These are phyloP conservation scores for button mushroom (Agaricus bisporus) DNA, from an alignment of 768 basidiomycete genomes.

Conservation along the genomic window DNA sequence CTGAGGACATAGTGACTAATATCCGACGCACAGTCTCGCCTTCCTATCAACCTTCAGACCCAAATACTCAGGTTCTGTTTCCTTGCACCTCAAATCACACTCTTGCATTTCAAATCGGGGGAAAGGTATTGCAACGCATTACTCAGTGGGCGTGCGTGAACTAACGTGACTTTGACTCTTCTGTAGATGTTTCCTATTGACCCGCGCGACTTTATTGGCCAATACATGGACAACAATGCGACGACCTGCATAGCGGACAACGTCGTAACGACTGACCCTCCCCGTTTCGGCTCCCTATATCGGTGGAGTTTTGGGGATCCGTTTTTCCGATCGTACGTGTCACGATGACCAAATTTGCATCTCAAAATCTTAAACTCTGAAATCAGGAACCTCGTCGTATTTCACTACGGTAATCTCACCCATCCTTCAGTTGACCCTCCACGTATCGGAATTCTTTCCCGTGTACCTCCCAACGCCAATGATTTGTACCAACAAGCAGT, in stretches of 20 bases:
- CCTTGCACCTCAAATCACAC: slow-evolving; percentile 51
- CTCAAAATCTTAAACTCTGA: background rate
- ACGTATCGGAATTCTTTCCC: slow-evolving; percentile 61
- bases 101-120: slow-evolving; percentile 59
- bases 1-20: slow-evolving; percentile 52
- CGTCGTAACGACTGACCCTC: slow-evolving; percentile 56
- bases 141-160: background rate
- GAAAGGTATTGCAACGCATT: slow-evolving; percentile 27
- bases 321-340: slow-evolving; percentile 62
- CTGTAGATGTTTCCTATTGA: slow-evolving; percentile 56
- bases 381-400: slow-evolving; percentile 52
- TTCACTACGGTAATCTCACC: slow-evolving; percentile 68
- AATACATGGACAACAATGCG: slow-evolving; percentile 26
- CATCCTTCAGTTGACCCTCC: slow-evolving; percentile 64
- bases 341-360: background rate
- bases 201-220: slow-evolving; percentile 60
- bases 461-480: slow-evolving; percentile 48
- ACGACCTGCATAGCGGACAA: slow-evolving; percentile 47
- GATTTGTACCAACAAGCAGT: slow-evolving; percentile 30
- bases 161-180: background rate
- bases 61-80: slow-evolving; percentile 24
- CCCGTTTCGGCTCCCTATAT: slow-evolving; percentile 43
- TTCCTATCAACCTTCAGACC: slow-evolving; percentile 21
- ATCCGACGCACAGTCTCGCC: slow-evolving; percentile 36
- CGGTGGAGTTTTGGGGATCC: slow-evolving; percentile 73